Percentiles rank a stretch among this genome's conserved stretches.
phyloP scores from a whole-genome alignment of 2,329 filamentous ascomycete species.

The Fusarium citri region DNA sequence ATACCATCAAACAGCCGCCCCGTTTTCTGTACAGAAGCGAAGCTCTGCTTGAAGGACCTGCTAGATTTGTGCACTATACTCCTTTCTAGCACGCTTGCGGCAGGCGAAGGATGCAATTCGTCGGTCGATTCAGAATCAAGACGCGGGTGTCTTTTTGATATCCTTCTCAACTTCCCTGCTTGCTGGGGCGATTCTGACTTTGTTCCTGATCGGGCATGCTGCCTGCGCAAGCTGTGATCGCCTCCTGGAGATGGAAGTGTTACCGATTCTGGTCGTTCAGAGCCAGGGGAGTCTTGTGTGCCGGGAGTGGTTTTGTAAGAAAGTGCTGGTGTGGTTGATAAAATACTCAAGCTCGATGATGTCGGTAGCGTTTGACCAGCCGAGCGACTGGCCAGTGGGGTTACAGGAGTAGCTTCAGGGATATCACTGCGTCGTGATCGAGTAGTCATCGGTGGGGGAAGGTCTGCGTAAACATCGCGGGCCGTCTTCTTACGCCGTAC shows the following conservation, averaged over 20 bases:
- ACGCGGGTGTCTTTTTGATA: constrained; percentile 44
- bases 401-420: constrained; percentile 34
- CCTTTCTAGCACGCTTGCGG: constrained; percentile 53
- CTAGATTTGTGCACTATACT: constrained; percentile 50
- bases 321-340: constrained; percentile 55
- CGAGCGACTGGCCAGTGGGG: constrained; percentile 37
- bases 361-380: constrained; percentile 30
- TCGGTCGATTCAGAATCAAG: constrained; percentile 61
- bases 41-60: constrained; percentile 46
- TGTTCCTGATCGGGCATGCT: constrained; percentile 22
- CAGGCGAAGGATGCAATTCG: constrained; percentile 58
- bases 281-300: constrained; percentile 49
- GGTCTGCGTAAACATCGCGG: constrained; percentile 25
- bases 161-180: constrained; percentile 33
- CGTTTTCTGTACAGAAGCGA: constrained; percentile 44
- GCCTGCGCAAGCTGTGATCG: constrained; percentile 34
- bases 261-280: constrained; percentile 40
- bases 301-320: constrained; percentile 53
- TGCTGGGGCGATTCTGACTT: constrained; percentile 48
- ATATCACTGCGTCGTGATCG: constrained; percentile 41
- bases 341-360: constrained; percentile 55
- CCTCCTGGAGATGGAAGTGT: constrained; percentile 42
- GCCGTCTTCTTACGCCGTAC: constrained; percentile 26
- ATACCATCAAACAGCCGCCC: constrained; percentile 76
- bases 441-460: constrained; percentile 44